These are phyloP conservation scores for Syncephalastrum monosporum DNA, from an alignment of 371 early-diverging fungal species.

Conservation along the genomic window DNA sequence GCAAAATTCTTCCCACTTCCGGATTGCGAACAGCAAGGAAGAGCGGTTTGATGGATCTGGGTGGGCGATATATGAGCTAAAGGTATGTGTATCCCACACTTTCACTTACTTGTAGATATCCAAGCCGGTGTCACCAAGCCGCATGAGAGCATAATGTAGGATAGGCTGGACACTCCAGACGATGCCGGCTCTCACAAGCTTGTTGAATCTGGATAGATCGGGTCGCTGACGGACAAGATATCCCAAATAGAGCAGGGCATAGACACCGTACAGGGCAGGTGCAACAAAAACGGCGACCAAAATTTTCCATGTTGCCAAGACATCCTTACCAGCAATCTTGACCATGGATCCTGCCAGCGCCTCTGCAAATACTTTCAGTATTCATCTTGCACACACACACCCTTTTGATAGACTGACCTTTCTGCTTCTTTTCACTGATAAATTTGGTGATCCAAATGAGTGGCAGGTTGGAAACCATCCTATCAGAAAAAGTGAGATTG, in stretches of 20 bases:
- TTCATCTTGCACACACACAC: neutral
- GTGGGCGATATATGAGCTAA: conserved; percentile 1
- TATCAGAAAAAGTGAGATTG: conserved; percentile 13
- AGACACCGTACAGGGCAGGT: conserved; percentile 75
- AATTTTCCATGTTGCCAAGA: conserved; percentile 96
- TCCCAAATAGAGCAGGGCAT: conserved; percentile 52
- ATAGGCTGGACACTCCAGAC: conserved; percentile 64
- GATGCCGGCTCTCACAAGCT: conserved; percentile 35
- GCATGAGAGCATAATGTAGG: conserved; percentile 77
- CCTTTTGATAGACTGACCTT: conserved; percentile 31
- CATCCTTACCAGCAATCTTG: conserved; percentile 92
- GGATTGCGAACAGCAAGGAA: conserved; percentile 69
- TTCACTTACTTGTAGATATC: conserved; percentile 73
- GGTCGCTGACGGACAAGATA: conserved; percentile 43
- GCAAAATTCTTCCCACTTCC: conserved; percentile 34
- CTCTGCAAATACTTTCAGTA: conserved; percentile 40
- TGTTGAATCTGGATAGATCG: conserved; percentile 16
- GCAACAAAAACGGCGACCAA: conserved; percentile 75
- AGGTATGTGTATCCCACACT: neutral
- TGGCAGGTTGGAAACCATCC: conserved; percentile 74
- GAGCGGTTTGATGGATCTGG: conserved; percentile 81
- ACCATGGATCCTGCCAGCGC: conserved; percentile 90
- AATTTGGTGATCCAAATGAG: conserved; percentile 68
- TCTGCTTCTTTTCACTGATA: conserved; percentile 78
- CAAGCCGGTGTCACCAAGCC: conserved; percentile 82